These are phyloP conservation scores for Dianthus caryophyllus DNA, from an alignment of 148 eudicot genomes.

Conservation along the genomic window DNA sequence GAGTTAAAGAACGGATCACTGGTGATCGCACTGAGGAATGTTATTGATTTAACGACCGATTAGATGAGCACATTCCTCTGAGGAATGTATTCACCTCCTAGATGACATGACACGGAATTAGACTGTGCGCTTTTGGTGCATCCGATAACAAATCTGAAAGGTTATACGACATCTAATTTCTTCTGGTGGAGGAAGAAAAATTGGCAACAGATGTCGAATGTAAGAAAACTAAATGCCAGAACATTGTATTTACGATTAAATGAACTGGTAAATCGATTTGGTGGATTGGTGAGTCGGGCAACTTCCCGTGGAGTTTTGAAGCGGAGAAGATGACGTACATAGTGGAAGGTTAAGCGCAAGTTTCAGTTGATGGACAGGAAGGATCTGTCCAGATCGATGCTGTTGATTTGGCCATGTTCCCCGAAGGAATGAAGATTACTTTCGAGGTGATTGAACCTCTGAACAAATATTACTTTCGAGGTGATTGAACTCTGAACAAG, in stretches of 20 bases:
- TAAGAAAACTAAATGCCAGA: neutral
- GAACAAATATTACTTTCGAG: constrained; percentile 36
- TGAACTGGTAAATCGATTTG: constrained; percentile 13
- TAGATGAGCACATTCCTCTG: neutral
- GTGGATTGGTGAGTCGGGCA: constrained; percentile 28
- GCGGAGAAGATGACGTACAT: constrained; percentile 42
- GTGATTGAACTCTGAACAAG: constrained; percentile 38
- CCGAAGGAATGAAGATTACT: constrained; percentile 41
- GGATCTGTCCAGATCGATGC: constrained; percentile 30
- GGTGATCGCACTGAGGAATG: neutral
- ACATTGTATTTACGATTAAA: neutral
- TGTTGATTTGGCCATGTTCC: constrained; percentile 39
- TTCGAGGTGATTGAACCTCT: constrained; percentile 41
- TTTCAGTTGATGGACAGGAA: constrained; percentile 35
- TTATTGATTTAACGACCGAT: neutral
- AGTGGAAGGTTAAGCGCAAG: constrained; percentile 38
- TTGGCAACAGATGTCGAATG: neutral
- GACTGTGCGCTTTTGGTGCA: neutral
- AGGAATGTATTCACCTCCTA: neutral
- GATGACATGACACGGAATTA: neutral
- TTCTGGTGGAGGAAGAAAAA: neutral
- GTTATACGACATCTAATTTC: neutral
- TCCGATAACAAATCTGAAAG: neutral
- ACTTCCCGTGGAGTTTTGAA: constrained; percentile 41
- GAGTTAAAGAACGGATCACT: constrained; percentile 3